Base-by-base conservation (phyloP, 2,329 filamentous ascomycete species). In the Hypoxylon sp. region DNA sequence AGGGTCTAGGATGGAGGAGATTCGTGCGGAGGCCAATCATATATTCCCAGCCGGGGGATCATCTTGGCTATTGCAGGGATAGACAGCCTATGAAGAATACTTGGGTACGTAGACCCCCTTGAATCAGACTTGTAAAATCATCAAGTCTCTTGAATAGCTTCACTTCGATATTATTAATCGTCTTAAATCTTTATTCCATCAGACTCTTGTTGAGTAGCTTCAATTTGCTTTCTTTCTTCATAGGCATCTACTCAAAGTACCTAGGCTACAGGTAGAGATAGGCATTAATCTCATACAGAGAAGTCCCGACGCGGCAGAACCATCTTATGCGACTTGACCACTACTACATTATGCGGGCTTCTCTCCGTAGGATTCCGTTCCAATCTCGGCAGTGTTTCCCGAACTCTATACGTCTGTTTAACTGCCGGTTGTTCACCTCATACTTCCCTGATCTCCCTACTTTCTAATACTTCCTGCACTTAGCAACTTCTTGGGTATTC, bases 1-100 rank as follows among this genome's bases (percentile, higher is more conserved):
- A 28, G 36, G 56, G 36, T 43, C 2, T n/a, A n/a, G 23, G 36
- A 64, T 61, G 58, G 64, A 56, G 58, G 56, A 57, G 23, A 34
- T 58, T 60, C 45, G 32, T 67, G 64, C 64, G 68, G 68, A 65
- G 61, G 63, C 68, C 67, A 69, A 69, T 69, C 14, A 67, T 45
- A 58, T 45, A 48, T n/a, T 48, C 53, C 45, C 46, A 19, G 19
- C 45, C 61, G 61, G 48, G 60, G 60, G 17, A n/a, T 25, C 19
- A 30, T 36, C 46, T 66, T 62, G 52, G 58, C 48, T 55, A 32
- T 57, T 56, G 13, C 60, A 57, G 30, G 61, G 65, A 28, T 62
- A 25, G 17, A 43, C 38, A 19, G 38, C 38, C 38, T 19, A 11
- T 11, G 32, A n/a, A 19, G 25, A 25, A 34, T 53, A 9, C 23